Base-by-base conservation (phyloP, 2,329 filamentous ascomycete species). In the Thermomyces lanuginosus region DNA sequence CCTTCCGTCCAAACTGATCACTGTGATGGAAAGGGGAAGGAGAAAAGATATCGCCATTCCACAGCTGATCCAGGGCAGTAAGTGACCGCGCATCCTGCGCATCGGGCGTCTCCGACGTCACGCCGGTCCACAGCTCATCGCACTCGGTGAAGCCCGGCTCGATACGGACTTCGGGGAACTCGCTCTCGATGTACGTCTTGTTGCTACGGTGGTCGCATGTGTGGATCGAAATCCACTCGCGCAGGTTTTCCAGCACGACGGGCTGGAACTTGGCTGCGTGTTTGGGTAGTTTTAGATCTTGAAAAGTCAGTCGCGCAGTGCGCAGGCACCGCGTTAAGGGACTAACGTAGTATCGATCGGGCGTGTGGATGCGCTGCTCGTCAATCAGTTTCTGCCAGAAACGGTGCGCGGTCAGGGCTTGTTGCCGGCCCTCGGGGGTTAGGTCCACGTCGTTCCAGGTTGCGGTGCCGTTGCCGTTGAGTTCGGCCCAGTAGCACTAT, bases 361-460 rank as follows among this genome's bases (percentile, higher is more conserved):
- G 68, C 1, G 59, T 47, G 6, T 64, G 60, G 40, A 72, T 70
- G 11, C 30, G 31, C 21, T 59, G 55, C 5, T 48, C 35, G 2
- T 47, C 35, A 3, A 70, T 51, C 29, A 61, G 48, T 4, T 45
- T 46, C n/a, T 50, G 40, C 61, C 69, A 69, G 45, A 69, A 34
- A 55, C 60, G 13, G 42, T 53, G 17, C 37, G 48, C 48, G 9
- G 36, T 31, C 10, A 42, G 30, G 2, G 68, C 68, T 46, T 74
- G 68, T 8, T 45, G 34, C 24, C 61, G 40, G 8, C 69, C 69
- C 1, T 41, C 40, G 2, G 48, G 37, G 0, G 68, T 72, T 9
- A 74, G 55, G 23, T 63, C 56, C 1, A 69, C 64, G 38, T 75
- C 69, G 1, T 52, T 44, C 69, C 69, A 75, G 25, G 48, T 60